These are phyloP conservation scores for Cytospora schulzeri DNA, from an alignment of 2,329 filamentous ascomycete species.

Conservation along the genomic window DNA sequence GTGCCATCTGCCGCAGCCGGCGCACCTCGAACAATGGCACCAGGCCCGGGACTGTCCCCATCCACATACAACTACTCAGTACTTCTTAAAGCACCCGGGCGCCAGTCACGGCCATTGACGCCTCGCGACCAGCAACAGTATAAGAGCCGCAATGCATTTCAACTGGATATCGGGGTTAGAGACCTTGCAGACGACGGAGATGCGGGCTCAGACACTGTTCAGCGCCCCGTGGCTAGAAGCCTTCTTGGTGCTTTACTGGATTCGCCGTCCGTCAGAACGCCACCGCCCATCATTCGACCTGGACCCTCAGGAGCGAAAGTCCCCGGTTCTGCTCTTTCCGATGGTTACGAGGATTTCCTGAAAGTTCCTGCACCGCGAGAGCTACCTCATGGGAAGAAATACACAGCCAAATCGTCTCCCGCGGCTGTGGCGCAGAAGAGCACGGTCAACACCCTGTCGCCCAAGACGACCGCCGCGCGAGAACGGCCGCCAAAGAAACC, in stretches of 20 bases:
- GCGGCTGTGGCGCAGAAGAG: background rate
- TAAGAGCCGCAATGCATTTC: background rate
- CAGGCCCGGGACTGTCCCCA: background rate
- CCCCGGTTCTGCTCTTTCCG: slow-evolving; percentile 1
- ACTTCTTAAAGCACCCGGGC: background rate
- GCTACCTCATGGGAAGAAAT: slow-evolving; percentile 4
- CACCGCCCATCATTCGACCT: slow-evolving; percentile 4
- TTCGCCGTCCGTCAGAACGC: slow-evolving; percentile 6
- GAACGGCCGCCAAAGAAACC: slow-evolving; percentile 19
- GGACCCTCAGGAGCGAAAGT: background rate
- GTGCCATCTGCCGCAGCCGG: background rate
- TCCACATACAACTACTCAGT: background rate
- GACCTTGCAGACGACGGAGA: slow-evolving; percentile 25
- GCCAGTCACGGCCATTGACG: slow-evolving; percentile 18
- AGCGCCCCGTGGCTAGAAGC: slow-evolving; percentile 12
- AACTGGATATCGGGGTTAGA: slow-evolving; percentile 18
- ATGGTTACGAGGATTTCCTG: background rate
- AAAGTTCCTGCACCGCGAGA: slow-evolving; percentile 7
- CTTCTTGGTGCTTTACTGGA: slow-evolving; percentile 23
- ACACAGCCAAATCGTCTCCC: background rate
- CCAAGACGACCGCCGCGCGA: background rate
- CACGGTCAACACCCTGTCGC: background rate
- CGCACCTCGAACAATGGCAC: background rate
- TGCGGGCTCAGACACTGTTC: background rate
- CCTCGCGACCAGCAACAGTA: background rate